Evolutionary conservation across 169 alveolate species (phyloP).

Genomic region (Cryptosporidium parvum): DNA sequence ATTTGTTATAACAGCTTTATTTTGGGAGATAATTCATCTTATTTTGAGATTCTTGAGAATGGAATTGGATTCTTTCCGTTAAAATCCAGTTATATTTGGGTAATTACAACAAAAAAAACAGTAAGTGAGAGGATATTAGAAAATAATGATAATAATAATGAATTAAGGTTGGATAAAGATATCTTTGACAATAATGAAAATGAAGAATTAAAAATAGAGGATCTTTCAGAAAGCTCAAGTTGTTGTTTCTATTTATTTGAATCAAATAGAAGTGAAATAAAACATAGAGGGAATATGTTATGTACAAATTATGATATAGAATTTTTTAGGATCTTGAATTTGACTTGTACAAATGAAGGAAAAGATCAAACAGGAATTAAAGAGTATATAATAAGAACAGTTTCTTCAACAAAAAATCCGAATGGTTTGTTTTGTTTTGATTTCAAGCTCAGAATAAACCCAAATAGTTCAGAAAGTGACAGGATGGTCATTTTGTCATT

Average conservation of each 20-base stretch:
- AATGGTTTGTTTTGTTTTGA: conserved; percentile 56
- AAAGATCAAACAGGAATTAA: neutral
- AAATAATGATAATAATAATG: neutral
- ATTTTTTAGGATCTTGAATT: neutral
- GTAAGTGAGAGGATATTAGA: neutral
- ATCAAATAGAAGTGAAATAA: conserved; percentile 6
- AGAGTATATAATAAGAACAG: conserved; percentile 23
- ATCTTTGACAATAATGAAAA: neutral
- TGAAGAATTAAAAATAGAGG: conserved; percentile 14
- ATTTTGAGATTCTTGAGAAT: conserved; percentile 12
- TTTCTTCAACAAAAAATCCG: conserved; percentile 53
- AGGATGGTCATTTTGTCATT: conserved; percentile 26
- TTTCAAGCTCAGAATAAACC: neutral
- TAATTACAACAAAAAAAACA: conserved; percentile 6
- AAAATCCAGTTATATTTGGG: conserved; percentile 51
- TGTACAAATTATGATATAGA: conserved; percentile 15
- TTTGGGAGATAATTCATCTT: neutral
- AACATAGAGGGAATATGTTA: conserved; percentile 10
- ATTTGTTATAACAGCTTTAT: neutral
- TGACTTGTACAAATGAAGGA: neutral
- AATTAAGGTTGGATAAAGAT: neutral
- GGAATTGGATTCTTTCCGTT: conserved; percentile 47
- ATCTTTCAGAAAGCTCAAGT: conserved; percentile 8
- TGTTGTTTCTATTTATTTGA: conserved; percentile 17
- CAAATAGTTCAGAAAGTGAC: neutral